phyloP scores from a whole-genome alignment of 2,329 filamentous ascomycete genomes.

The Celoporthe dispersa region DNA sequence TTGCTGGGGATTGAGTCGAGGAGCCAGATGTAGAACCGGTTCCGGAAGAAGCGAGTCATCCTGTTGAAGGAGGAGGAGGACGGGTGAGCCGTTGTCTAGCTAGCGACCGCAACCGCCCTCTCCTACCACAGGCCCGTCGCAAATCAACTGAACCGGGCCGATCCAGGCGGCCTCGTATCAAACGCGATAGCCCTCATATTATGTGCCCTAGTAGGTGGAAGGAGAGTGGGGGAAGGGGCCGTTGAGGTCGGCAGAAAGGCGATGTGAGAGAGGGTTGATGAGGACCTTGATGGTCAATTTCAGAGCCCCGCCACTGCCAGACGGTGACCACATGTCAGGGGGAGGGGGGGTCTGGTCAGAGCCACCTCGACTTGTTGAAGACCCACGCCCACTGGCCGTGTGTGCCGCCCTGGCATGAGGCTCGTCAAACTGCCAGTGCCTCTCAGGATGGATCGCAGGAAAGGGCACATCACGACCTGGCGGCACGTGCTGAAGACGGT shows the following conservation, averaged over 20 bases:
- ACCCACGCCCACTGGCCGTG: neutral
- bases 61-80: neutral
- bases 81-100: neutral
- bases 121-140: neutral
- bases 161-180: neutral
- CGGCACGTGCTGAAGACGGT: neutral
- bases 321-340: neutral
- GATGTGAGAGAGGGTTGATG: neutral
- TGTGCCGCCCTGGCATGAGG: neutral
- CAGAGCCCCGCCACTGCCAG: neutral
- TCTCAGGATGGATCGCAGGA: neutral
- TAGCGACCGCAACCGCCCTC: no score
- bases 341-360: neutral
- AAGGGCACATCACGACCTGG: neutral
- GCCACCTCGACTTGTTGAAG: neutral
- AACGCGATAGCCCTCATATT: neutral
- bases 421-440: neutral
- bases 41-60: neutral
- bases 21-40: neutral
- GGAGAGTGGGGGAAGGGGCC: neutral
- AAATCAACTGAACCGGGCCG: neutral
- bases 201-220: neutral
- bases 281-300: constrained; percentile 17
- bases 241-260: neutral
- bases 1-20: neutral